phyloP scores from a whole-genome alignment of 768 basidiomycete species.

The Artomyces pyxidatus region DNA sequence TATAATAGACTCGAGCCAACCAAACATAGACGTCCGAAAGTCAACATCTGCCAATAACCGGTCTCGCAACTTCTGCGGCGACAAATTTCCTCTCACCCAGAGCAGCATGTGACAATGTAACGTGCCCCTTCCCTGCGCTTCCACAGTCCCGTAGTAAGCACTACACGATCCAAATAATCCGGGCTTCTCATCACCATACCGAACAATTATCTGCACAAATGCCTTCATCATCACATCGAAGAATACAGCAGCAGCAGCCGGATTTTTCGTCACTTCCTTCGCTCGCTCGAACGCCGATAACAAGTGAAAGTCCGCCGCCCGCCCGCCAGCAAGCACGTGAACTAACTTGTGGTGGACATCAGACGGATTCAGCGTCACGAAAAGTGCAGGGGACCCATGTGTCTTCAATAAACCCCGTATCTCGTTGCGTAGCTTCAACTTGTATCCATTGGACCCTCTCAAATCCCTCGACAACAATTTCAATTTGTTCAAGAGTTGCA shows the following conservation, averaged over 20 bases:
- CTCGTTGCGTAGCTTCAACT: neutral
- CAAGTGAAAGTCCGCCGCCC: constrained; percentile 30
- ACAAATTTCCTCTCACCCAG: neutral
- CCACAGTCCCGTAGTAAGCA: constrained; percentile 33
- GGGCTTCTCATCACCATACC: constrained; percentile 6
- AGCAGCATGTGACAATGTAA: constrained; percentile 31
- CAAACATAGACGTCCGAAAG: neutral
- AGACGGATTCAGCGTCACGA: constrained; percentile 27
- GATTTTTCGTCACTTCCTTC: constrained; percentile 36
- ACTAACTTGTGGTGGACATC: constrained; percentile 36
- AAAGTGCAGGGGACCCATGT: neutral
- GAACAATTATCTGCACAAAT: too few relatives aligned
- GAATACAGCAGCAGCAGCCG: constrained; percentile 30
- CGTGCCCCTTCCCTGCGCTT: constrained; percentile 31
- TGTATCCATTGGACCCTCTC: neutral
- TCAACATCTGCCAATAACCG: neutral
- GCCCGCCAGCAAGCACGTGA: constrained; percentile 28
- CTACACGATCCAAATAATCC: constrained; percentile 27
- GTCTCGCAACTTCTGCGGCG: neutral
- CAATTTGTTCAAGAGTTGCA: neutral
- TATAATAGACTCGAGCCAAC: neutral
- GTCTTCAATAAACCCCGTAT: neutral
- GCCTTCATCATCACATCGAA: constrained; percentile 35
- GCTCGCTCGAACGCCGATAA: constrained; percentile 24
- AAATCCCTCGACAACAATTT: neutral